Conservation (phyloP, 2,329 filamentous ascomycete genomes). For the Sclerotinia nivalis region DNA sequence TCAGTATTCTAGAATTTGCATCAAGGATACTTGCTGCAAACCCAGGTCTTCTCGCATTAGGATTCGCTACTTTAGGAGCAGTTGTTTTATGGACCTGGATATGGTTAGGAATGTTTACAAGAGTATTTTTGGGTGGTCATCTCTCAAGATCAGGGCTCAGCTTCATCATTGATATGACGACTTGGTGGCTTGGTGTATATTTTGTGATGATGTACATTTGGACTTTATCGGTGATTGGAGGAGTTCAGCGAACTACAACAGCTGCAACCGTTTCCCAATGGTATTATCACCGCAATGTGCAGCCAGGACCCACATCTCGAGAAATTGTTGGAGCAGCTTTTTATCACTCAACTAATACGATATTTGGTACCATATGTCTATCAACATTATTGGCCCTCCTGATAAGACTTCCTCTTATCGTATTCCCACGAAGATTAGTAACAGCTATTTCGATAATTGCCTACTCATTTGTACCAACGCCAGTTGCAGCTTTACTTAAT, state of each 20-base stretch:
- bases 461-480: conserved; percentile 80
- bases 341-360: conserved; percentile 76
- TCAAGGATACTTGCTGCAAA: conserved; percentile 85
- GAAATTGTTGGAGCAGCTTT: conserved; percentile 84
- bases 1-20: conserved; percentile 89
- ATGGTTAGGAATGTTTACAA: conserved; percentile 95
- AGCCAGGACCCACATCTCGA: conserved; percentile 72
- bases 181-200: conserved; percentile 91
- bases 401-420: conserved; percentile 79
- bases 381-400: conserved; percentile 79
- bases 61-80: conserved; percentile 71
- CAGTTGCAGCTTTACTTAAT: conserved; percentile 83
- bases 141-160: conserved; percentile 60
- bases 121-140: conserved; percentile 91
- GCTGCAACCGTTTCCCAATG: conserved; percentile 96
- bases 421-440: conserved; percentile 72
- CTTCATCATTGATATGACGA: conserved; percentile 84
- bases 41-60: conserved; percentile 78
- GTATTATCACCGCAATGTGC: conserved; percentile 93
- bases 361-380: conserved; percentile 90
- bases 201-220: conserved; percentile 96
- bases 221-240: conserved; percentile 84
- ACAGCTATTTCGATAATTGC: conserved; percentile 67
- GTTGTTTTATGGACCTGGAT: conserved; percentile 92
- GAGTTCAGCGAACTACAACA: conserved; percentile 86